Evolutionary conservation across 2,329 filamentous ascomycete species (phyloP).

Genomic region (Arthrobotrys megalospora): DNA sequence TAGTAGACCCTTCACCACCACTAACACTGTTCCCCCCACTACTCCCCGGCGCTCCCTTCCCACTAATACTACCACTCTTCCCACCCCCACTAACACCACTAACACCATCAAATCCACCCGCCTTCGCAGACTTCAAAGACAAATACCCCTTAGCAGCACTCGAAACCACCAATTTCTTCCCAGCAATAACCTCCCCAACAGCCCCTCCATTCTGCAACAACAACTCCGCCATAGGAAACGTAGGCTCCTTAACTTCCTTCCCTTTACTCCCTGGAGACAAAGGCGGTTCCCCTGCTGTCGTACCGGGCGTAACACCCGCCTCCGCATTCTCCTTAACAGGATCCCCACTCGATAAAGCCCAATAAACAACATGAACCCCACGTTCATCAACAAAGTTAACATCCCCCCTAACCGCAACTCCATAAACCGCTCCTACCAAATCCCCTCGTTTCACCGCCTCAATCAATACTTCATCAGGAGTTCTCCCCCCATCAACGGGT

Average conservation of each 20-base stretch:
- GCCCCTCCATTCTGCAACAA: constrained; percentile 94
- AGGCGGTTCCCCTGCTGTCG: neutral
- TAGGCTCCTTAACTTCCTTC: constrained; percentile 72
- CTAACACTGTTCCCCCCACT: constrained; percentile 66
- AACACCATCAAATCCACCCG: constrained; percentile 67
- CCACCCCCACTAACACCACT: constrained; percentile 74
- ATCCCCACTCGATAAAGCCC: constrained; percentile 92
- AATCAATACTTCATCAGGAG: constrained; percentile 87
- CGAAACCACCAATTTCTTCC: constrained; percentile 85
- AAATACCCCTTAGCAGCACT: constrained; percentile 85
- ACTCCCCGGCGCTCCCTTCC: constrained; percentile 63
- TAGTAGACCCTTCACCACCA: constrained; percentile 26
- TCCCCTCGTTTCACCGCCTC: constrained; percentile 97
- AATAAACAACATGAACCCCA: constrained; percentile 88
- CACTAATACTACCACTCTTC: constrained; percentile 74
- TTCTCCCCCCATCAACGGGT: constrained; percentile 65
- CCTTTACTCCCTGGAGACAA: constrained; percentile 64
- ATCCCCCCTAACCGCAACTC: constrained; percentile 86
- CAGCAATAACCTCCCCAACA: constrained; percentile 72
- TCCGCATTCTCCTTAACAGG: constrained; percentile 69
- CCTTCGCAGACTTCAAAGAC: constrained; percentile 78
- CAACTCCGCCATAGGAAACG: constrained; percentile 92
- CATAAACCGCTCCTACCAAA: constrained; percentile 92
- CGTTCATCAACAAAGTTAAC: constrained; percentile 88
- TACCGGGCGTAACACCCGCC: constrained; percentile 27